Evolutionary conservation across 441 rosid genomes (phyloP).

Genomic region (Kokia cookei): DNA sequence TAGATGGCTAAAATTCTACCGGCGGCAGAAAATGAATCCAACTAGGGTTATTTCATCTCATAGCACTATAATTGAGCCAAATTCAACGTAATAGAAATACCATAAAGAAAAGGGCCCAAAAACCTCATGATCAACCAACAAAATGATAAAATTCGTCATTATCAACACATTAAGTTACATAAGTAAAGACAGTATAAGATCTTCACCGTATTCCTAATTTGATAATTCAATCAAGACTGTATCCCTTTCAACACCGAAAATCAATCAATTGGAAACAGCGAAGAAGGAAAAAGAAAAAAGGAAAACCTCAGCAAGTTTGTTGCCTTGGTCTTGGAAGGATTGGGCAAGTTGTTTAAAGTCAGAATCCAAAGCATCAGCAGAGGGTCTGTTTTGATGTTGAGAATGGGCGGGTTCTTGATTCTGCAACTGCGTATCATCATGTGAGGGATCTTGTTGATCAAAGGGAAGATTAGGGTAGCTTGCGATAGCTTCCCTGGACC

Average conservation of each 20-base stretch:
- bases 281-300: not conserved
- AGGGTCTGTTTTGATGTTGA: constrained; percentile 4
- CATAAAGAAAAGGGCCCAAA: not conserved
- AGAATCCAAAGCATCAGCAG: constrained; percentile 7
- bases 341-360: constrained; percentile 35
- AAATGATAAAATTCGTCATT: not conserved
- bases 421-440: constrained; percentile 8
- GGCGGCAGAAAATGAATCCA: not conserved
- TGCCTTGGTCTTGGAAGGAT: constrained; percentile 59
- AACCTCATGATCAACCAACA: not conserved
- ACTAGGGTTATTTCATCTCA: not conserved
- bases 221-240: not conserved
- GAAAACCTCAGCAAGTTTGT: constrained; percentile 65
- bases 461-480: constrained; percentile 57
- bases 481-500: constrained; percentile 34
- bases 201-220: not conserved
- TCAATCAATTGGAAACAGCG: not conserved
- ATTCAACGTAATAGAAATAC: too few species aligned
- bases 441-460: constrained; percentile 18
- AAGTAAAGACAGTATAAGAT: not conserved
- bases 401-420: not conserved
- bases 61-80: not conserved
- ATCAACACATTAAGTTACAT: not conserved
- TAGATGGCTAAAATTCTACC: not conserved
- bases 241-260: not conserved